These are phyloP conservation scores for Mucor piriformis DNA, from an alignment of 371 early-diverging fungal species.

Conservation along the genomic window DNA sequence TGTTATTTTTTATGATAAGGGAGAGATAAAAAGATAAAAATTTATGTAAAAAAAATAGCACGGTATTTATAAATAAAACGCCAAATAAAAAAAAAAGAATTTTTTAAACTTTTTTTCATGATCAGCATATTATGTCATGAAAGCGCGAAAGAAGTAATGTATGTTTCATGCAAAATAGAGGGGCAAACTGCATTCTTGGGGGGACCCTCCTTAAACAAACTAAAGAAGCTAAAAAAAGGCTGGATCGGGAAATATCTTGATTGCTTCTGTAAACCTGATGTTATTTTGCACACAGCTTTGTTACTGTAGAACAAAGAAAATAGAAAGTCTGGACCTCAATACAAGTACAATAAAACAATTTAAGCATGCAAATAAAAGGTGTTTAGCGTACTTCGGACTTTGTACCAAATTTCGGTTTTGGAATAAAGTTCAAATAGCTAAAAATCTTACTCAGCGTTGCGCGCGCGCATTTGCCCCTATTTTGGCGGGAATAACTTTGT, in stretches of 20 bases:
- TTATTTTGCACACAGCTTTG: constrained; percentile 18
- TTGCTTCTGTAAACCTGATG: constrained; percentile 16
- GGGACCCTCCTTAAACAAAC: constrained; percentile 10
- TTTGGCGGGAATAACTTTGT: constrained; percentile 10
- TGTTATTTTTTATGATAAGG: no score
- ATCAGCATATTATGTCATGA: constrained; percentile 39
- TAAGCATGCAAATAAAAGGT: background rate
- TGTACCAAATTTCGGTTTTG: background rate
- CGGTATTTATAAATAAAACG: background rate
- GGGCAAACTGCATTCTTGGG: constrained; percentile 28
- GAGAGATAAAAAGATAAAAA: constrained; percentile 2
- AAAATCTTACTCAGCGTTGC: background rate
- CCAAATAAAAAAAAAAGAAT: background rate
- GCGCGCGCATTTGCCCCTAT: background rate
- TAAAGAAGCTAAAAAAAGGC: constrained; percentile 8
- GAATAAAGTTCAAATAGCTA: background rate
- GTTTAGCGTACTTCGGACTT: background rate
- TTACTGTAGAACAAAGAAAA: background rate
- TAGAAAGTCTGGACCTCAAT: constrained; percentile 16
- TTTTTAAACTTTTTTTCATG: constrained; percentile 33
- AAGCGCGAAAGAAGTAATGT: constrained; percentile 22
- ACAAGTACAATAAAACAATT: no score
- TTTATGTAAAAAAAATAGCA: constrained; percentile 5
- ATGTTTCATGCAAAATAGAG: constrained; percentile 31
- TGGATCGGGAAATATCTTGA: constrained; percentile 33